Evolutionary conservation across 2,329 filamentous ascomycete genomes (phyloP).

Genomic region (Calonectria pteridis): DNA sequence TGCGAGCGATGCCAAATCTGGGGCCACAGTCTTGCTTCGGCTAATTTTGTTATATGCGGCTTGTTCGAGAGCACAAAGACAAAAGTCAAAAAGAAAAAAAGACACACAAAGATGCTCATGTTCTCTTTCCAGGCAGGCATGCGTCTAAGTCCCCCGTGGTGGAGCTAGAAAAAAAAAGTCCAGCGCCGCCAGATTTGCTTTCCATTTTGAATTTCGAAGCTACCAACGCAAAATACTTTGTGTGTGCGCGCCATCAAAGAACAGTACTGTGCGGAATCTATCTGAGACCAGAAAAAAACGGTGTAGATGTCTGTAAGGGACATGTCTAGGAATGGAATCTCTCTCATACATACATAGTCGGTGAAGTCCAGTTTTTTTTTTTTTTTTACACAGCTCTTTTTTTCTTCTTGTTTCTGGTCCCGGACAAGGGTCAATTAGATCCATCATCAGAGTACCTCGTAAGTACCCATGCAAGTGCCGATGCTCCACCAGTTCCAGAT

Average conservation of each 20-base stretch:
- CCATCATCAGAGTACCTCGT: constrained; percentile 2
- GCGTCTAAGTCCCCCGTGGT: neutral
- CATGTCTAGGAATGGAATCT: constrained; percentile 4
- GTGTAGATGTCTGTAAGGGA: neutral
- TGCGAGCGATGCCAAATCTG: constrained; percentile 8
- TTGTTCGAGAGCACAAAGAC: neutral
- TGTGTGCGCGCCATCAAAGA: neutral
- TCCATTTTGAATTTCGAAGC: neutral
- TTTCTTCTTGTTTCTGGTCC: neutral
- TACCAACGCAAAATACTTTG: neutral
- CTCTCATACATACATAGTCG: constrained; percentile 8
- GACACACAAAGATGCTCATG: neutral
- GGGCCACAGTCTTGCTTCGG: neutral
- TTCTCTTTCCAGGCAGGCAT: neutral
- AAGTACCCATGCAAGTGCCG: constrained; percentile 16
- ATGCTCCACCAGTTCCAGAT: constrained; percentile 9
- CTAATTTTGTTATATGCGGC: neutral
- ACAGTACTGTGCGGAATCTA: neutral
- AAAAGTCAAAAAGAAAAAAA: neutral
- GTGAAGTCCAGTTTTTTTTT: constrained; percentile 14
- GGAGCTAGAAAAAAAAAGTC: neutral
- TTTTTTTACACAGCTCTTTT: neutral
- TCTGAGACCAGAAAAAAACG: neutral
- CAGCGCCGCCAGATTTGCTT: neutral
- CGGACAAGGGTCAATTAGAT: neutral